These are phyloP conservation scores for Nyssa sinensis DNA, from an alignment of 148 eudicot genomes.

Conservation along the genomic window DNA sequence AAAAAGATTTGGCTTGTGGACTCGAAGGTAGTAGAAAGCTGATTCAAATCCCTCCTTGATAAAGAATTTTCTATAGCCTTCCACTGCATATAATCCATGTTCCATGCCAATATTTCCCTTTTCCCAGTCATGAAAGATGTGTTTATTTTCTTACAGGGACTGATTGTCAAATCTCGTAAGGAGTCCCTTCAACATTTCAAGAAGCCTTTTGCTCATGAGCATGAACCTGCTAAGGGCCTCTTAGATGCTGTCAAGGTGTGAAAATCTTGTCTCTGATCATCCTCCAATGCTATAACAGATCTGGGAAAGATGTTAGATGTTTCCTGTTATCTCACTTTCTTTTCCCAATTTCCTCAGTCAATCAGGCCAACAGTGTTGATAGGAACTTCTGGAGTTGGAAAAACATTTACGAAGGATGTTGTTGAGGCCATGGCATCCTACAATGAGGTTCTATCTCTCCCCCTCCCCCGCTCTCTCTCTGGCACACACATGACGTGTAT, in stretches of 20 bases:
- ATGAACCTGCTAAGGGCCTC: constrained; percentile 61
- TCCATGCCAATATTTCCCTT: neutral
- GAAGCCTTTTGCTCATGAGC: constrained; percentile 86
- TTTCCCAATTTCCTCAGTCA: constrained; percentile 36
- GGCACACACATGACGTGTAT: too few species aligned
- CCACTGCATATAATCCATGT: neutral
- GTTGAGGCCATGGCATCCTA: constrained; percentile 77
- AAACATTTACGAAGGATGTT: constrained; percentile 76
- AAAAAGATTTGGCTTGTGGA: constrained; percentile 97
- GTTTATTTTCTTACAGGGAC: constrained; percentile 42
- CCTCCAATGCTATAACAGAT: neutral
- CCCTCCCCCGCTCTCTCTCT: constrained; percentile 16
- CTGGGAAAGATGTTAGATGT: neutral
- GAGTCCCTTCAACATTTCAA: constrained; percentile 88
- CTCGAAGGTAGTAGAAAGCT: constrained; percentile 58
- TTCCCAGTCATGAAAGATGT: neutral
- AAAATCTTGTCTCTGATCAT: constrained; percentile 2
- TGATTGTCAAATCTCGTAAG: constrained; percentile 68
- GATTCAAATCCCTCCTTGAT: neutral
- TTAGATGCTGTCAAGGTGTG: constrained; percentile 77
- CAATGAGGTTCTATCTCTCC: constrained; percentile 48
- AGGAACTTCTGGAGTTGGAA: constrained; percentile 91
- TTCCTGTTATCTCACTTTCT: constrained; percentile 2
- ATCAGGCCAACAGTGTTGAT: constrained; percentile 81
- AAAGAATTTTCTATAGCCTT: neutral